Evolutionary conservation across 352 stramenopile genomes (phyloP).

Genomic region (Phytophthora idaei): DNA sequence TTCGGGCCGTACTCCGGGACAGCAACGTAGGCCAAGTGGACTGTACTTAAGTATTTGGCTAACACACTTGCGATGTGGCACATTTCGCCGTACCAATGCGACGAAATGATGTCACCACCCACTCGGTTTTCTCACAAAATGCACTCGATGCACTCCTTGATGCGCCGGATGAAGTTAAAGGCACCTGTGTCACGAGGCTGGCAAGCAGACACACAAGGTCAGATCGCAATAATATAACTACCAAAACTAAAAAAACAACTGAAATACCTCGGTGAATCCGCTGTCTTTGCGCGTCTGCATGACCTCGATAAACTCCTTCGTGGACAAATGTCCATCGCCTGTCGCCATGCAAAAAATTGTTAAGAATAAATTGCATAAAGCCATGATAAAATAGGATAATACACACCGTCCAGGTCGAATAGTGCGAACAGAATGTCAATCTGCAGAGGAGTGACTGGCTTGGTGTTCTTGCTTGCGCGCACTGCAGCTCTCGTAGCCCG

Average conservation of each 20-base stretch:
- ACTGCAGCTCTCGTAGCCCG: slow-evolving; percentile 73
- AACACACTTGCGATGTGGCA: not conserved
- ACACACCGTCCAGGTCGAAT: slow-evolving; percentile 79
- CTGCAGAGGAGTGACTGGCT: slow-evolving; percentile 75
- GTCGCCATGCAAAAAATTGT: not conserved
- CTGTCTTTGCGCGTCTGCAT: slow-evolving; percentile 89
- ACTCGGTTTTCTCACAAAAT: slow-evolving; percentile 33
- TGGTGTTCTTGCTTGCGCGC: slow-evolving; percentile 57
- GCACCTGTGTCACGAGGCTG: slow-evolving; percentile 80
- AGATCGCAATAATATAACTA: slow-evolving; percentile 1
- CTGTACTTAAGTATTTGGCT: not conserved
- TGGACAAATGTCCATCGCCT: slow-evolving; percentile 80
- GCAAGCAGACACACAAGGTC: slow-evolving; percentile 1
- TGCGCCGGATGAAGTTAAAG: slow-evolving; percentile 65
- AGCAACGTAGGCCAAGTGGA: slow-evolving; percentile 22
- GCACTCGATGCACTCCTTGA: slow-evolving; percentile 73
- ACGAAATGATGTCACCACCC: slow-evolving; percentile 3
- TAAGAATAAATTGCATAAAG: not conserved
- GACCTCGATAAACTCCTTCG: slow-evolving; percentile 85
- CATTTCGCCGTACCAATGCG: slow-evolving; percentile 18
- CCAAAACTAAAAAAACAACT: not conserved
- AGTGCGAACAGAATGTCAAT: slow-evolving; percentile 88
- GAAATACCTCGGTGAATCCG: slow-evolving; percentile 77
- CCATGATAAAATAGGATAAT: not conserved
- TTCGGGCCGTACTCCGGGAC: slow-evolving; percentile 78